These are phyloP conservation scores for Quercus aquifolioides DNA, from an alignment of 306 rosid species.

Conservation along the genomic window DNA sequence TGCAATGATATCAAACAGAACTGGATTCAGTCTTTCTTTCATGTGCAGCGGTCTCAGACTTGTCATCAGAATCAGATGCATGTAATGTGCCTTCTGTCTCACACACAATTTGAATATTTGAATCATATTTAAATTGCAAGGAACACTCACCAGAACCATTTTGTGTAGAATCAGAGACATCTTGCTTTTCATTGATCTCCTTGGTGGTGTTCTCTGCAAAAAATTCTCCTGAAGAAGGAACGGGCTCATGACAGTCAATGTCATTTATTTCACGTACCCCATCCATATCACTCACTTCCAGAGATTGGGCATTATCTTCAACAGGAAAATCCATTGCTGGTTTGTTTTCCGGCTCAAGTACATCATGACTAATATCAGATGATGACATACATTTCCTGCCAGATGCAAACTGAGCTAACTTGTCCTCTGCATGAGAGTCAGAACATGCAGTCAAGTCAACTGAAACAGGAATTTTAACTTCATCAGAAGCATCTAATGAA, in stretches of 20 bases:
- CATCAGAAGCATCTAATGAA: conserved; percentile 23
- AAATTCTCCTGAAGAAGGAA: conserved; percentile 25
- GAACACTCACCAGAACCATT: conserved; percentile 31
- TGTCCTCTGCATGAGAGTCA: conserved; percentile 23
- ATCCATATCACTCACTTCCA: conserved; percentile 30
- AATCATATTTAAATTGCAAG: conserved; percentile 28
- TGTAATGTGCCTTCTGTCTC: conserved; percentile 18
- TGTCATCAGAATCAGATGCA: conserved; percentile 28
- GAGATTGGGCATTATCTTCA: conserved; percentile 22
- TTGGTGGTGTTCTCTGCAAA: conserved; percentile 20
- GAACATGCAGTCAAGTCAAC: conserved; percentile 27
- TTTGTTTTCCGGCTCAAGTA: conserved; percentile 17
- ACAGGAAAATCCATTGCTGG: conserved; percentile 21
- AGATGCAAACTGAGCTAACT: conserved; percentile 31
- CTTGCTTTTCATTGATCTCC: conserved; percentile 26
- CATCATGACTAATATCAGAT: conserved; percentile 15
- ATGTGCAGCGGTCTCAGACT: conserved; percentile 31
- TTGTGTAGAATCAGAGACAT: conserved; percentile 30
- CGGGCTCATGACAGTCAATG: conserved; percentile 26
- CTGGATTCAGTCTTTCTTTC: conserved; percentile 30
- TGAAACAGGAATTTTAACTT: conserved; percentile 26
- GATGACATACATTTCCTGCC: conserved; percentile 20
- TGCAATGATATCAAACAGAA: conserved; percentile 21
- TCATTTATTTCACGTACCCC: conserved; percentile 26
- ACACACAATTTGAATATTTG: conserved; percentile 24